These are phyloP conservation scores for Cutaneotrichosporon daszewskae DNA, from an alignment of 1,284 basidiomycete species.

Conservation along the genomic window DNA sequence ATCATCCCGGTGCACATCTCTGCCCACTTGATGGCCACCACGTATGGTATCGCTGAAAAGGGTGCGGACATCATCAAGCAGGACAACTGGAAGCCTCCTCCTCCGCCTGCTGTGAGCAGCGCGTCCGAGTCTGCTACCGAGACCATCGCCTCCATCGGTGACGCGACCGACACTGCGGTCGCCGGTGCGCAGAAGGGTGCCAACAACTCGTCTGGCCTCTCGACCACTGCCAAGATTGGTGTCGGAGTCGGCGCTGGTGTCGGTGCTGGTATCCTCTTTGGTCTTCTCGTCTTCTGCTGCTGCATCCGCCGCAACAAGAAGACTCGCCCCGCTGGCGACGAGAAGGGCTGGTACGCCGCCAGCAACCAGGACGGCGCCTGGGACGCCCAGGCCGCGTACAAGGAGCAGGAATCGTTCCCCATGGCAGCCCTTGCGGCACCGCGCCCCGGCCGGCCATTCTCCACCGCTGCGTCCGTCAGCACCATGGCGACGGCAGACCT, in stretches of 20 bases:
- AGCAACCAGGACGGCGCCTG: constrained; percentile 15
- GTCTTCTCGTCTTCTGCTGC: constrained; percentile 29
- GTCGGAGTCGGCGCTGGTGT: constrained; percentile 38
- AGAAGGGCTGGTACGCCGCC: constrained; percentile 29
- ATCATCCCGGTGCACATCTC: constrained; percentile 49
- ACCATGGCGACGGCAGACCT: constrained; percentile 44
- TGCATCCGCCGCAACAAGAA: constrained; percentile 25
- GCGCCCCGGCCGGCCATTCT: constrained; percentile 19
- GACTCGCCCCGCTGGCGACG: constrained; percentile 17
- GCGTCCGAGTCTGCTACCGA: constrained; percentile 4
- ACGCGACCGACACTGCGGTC: constrained; percentile 28
- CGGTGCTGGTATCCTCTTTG: constrained; percentile 30
- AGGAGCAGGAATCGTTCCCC: constrained; percentile 22
- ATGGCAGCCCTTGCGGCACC: constrained; percentile 19
- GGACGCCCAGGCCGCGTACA: constrained; percentile 27
- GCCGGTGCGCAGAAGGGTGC: constrained; percentile 14
- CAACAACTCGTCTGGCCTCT: constrained; percentile 8
- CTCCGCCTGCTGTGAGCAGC: constrained; percentile 7
- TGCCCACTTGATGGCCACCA: constrained; percentile 49
- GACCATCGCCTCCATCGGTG: constrained; percentile 21
- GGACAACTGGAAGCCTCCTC: constrained; percentile 6
- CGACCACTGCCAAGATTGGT: constrained; percentile 33
- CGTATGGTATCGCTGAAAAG: constrained; percentile 66
- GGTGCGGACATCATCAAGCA: constrained; percentile 58
- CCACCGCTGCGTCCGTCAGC: constrained; percentile 22